phyloP scores from a whole-genome alignment of 2,329 filamentous ascomycete species.

The Talaromyces sp. region DNA sequence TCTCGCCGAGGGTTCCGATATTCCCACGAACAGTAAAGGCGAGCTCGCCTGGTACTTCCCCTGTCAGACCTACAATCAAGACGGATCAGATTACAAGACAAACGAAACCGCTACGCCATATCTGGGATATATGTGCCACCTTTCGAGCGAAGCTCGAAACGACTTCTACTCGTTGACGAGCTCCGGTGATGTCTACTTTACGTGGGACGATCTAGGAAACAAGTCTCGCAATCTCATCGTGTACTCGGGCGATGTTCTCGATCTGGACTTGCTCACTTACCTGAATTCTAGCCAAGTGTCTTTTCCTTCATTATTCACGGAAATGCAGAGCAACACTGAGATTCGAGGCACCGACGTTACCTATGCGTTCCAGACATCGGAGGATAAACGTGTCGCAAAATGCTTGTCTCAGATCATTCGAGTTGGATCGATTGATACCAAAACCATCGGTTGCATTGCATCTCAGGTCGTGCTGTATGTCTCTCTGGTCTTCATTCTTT shows the following conservation, averaged over 20 bases:
- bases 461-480: slow-evolving; percentile 96
- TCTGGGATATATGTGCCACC: slow-evolving; percentile 85
- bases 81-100: slow-evolving; percentile 69
- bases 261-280: slow-evolving; percentile 83
- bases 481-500: slow-evolving; percentile 84
- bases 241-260: slow-evolving; percentile 89
- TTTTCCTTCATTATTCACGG: slow-evolving; percentile 72
- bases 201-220: slow-evolving; percentile 92
- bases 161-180: slow-evolving; percentile 70
- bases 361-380: slow-evolving; percentile 72
- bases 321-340: slow-evolving; percentile 67
- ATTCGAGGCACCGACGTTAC: slow-evolving; percentile 86
- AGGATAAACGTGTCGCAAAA: slow-evolving; percentile 76
- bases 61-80: slow-evolving; percentile 86
- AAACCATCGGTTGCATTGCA: slow-evolving; percentile 94
- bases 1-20: slow-evolving; percentile 63
- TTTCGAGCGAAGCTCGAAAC: slow-evolving; percentile 62
- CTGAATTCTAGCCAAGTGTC: slow-evolving; percentile 78
- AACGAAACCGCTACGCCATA: slow-evolving; percentile 75
- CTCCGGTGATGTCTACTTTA: slow-evolving; percentile 88
- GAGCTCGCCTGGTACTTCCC: slow-evolving; percentile 97
- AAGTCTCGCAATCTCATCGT: slow-evolving; percentile 84
- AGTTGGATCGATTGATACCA: slow-evolving; percentile 91
- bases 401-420: slow-evolving; percentile 94
- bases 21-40: slow-evolving; percentile 69